These are phyloP conservation scores for Cladophialophora bantiana DNA, from an alignment of 2,329 filamentous ascomycete genomes.

Conservation along the genomic window DNA sequence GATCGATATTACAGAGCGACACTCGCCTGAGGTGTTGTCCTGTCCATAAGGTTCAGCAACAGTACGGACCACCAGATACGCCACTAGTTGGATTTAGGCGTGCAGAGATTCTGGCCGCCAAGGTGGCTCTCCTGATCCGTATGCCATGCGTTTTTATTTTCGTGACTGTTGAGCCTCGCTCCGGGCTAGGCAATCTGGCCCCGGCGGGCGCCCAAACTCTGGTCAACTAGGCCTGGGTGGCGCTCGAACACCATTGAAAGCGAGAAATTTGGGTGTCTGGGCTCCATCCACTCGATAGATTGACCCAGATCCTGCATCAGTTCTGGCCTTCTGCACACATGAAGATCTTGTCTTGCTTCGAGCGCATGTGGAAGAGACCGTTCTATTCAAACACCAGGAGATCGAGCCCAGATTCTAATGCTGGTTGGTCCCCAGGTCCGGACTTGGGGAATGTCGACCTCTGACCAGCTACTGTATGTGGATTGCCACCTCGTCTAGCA, in stretches of 20 bases:
- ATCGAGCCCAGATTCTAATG: constrained; percentile 1
- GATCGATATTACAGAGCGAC: not conserved
- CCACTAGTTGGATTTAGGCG: not conserved
- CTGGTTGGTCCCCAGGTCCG: not conserved
- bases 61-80: not conserved
- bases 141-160: not conserved
- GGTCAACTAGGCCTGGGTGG: not conserved
- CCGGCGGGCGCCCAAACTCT: not conserved
- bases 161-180: not conserved
- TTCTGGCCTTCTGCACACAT: not conserved
- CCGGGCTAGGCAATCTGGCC: not conserved
- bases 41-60: not conserved
- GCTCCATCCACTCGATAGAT: not conserved
- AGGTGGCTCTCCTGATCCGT: constrained; percentile 11
- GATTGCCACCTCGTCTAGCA: not conserved
- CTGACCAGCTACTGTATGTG: not conserved
- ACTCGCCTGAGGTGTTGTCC: not conserved
- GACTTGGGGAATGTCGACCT: not conserved
- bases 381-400: constrained; percentile 1
- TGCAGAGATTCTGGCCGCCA: constrained; percentile 8
- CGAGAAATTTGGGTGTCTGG: not conserved
- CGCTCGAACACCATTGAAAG: not conserved
- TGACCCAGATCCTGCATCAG: not conserved
- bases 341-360: not conserved
- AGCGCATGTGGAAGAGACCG: constrained; percentile 5